phyloP scores from a whole-genome alignment of 225 moss, liverwort and hornwort species.

The Climacium dendroides region DNA sequence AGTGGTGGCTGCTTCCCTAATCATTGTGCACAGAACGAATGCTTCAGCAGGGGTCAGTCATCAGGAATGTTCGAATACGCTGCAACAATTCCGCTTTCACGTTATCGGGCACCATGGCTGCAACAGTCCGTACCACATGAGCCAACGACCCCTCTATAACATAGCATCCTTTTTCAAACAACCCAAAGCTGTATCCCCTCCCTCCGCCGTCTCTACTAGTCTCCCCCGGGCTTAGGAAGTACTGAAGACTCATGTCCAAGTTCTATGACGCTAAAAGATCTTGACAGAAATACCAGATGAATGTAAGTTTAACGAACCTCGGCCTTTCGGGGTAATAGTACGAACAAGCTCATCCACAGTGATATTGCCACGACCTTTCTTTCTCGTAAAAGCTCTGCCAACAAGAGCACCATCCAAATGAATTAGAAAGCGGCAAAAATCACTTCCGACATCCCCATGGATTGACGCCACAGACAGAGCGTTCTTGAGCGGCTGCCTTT shows the following conservation, averaged over 20 bases:
- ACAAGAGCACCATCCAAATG: neutral
- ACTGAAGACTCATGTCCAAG: neutral
- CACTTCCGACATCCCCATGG: neutral
- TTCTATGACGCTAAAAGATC: neutral
- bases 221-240: neutral
- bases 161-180: neutral
- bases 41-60: slow-evolving; percentile 63
- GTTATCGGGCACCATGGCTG: slow-evolving; percentile 91
- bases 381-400: slow-evolving; percentile 58
- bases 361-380: slow-evolving; percentile 69
- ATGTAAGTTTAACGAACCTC: slow-evolving; percentile 36
- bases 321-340: slow-evolving; percentile 76
- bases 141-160: neutral
- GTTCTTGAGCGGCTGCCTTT: neutral
- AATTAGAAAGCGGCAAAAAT: neutral
- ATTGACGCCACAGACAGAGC: too few species aligned
- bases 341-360: slow-evolving; percentile 88
- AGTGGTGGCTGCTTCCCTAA: neutral
- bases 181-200: neutral
- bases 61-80: slow-evolving; percentile 74
- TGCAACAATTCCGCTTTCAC: slow-evolving; percentile 90
- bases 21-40: neutral
- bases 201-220: neutral
- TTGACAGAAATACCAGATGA: neutral
- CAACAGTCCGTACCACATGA: slow-evolving; percentile 32